A percentile compares a stretch with the other conserved stretches of the same genome.
Conservation (phyloP, 2,329 filamentous ascomycete genomes). For the Phyllosticta citribraziliensis region DNA sequence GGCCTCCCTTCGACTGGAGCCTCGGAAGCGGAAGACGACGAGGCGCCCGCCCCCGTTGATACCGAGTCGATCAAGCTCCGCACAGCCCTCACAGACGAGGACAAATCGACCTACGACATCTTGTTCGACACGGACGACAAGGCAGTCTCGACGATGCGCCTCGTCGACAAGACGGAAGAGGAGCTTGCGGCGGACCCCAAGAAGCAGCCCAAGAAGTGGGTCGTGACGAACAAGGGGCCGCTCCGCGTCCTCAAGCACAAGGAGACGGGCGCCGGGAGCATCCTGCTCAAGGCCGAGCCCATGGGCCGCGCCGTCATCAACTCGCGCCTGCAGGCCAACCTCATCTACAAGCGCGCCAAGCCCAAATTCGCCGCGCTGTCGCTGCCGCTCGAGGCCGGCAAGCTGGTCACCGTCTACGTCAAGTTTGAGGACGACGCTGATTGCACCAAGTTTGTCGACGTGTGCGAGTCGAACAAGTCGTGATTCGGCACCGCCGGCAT, state of each 20-base stretch:
- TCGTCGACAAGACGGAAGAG: slow-evolving; percentile 19
- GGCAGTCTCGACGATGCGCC: slow-evolving; percentile 16
- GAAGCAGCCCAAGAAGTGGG: slow-evolving; percentile 20
- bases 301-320: slow-evolving; percentile 25
- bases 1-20: slow-evolving; percentile 10
- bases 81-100: slow-evolving; percentile 23
- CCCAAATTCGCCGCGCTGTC: slow-evolving; percentile 23
- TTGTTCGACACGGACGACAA: slow-evolving; percentile 18
- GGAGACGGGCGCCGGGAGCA: slow-evolving; percentile 20
- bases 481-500: too few relatives aligned
- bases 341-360: slow-evolving; percentile 14
- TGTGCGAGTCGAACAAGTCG: slow-evolving; percentile 3
- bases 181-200: slow-evolving; percentile 14
- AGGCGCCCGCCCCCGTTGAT: slow-evolving; percentile 19
- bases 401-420: slow-evolving; percentile 17
- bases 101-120: slow-evolving; percentile 22
- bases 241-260: slow-evolving; percentile 29
- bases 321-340: slow-evolving; percentile 20
- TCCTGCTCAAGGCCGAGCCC: slow-evolving; percentile 22
- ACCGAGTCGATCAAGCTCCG: slow-evolving; percentile 11
- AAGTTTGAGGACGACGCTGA: slow-evolving; percentile 21
- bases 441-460: slow-evolving; percentile 19
- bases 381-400: slow-evolving; percentile 19
- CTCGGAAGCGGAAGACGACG: slow-evolving; percentile 26
- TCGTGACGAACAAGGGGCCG: slow-evolving; percentile 22